Evolutionary conservation across 768 basidiomycete species (phyloP).

Genomic region (Leccinum fibrillosum): DNA sequence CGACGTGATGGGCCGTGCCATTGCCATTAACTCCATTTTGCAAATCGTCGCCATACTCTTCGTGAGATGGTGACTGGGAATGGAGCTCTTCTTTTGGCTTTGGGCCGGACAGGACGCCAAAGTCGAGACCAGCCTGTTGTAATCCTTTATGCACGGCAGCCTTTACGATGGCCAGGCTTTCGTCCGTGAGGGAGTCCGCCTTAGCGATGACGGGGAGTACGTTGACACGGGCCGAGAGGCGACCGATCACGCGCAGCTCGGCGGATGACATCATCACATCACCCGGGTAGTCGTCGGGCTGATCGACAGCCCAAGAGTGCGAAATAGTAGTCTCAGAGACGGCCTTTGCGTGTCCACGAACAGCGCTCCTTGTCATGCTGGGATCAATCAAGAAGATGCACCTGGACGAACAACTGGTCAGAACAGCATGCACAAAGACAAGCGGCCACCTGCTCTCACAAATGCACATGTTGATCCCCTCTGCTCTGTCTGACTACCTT

Average conservation of each 20-base stretch:
- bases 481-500: constrained; percentile 85
- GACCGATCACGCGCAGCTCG: constrained; percentile 75
- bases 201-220: constrained; percentile 79
- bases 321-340: constrained; percentile 69
- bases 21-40: constrained; percentile 27
- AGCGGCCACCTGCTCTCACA: constrained; percentile 46
- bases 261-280: constrained; percentile 68
- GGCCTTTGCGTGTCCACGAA: constrained; percentile 48
- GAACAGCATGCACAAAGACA: neutral
- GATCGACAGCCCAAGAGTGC: constrained; percentile 44
- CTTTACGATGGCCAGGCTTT: constrained; percentile 67
- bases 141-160: constrained; percentile 68
- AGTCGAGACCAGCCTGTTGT: constrained; percentile 62
- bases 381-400: constrained; percentile 88
- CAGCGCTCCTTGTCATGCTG: constrained; percentile 53
- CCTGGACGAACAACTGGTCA: constrained; percentile 35
- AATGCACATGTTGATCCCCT: constrained; percentile 86
- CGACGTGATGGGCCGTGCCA: constrained; percentile 29
- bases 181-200: constrained; percentile 82
- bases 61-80: constrained; percentile 13
- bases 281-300: constrained; percentile 45
- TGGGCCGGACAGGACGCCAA: constrained; percentile 68
- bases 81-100: constrained; percentile 21
- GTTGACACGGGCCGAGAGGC: constrained; percentile 72
- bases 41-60: constrained; percentile 13